phyloP scores from a whole-genome alignment of 2,329 filamentous ascomycete species.

The Alternaria conjuncta region DNA sequence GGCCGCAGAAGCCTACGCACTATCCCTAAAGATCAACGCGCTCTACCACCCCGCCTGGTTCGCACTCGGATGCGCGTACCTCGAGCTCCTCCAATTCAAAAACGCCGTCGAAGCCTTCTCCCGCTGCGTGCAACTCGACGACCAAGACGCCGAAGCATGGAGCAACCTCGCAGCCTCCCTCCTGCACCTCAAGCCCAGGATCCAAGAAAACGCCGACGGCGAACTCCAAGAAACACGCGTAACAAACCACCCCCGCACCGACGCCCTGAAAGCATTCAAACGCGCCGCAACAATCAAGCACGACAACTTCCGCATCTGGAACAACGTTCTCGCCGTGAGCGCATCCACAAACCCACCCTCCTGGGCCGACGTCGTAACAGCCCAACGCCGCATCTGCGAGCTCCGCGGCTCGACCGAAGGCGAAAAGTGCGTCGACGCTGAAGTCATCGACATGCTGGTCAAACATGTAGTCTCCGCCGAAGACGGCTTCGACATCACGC shows the following conservation, averaged over 20 bases:
- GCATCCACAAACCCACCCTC: conserved; percentile 77
- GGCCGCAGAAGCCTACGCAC: conserved; percentile 78
- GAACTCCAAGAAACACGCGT: conserved; percentile 47
- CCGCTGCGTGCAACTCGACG: conserved; percentile 82
- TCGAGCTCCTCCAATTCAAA: conserved; percentile 77
- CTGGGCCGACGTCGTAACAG: conserved; percentile 76
- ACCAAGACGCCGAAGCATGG: conserved; percentile 90
- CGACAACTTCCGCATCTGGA: conserved; percentile 93
- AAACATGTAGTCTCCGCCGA: conserved; percentile 66
- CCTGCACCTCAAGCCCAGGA: conserved; percentile 67
- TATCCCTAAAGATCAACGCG: conserved; percentile 79
- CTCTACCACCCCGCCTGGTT: conserved; percentile 88
- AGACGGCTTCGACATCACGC: conserved; percentile 49
- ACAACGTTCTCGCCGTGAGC: conserved; percentile 90
- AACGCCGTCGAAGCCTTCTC: conserved; percentile 85
- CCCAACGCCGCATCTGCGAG: conserved; percentile 75
- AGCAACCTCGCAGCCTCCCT: conserved; percentile 90
- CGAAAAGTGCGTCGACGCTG: conserved; percentile 78
- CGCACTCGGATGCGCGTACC: conserved; percentile 83
- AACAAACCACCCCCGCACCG: conserved; percentile 62
- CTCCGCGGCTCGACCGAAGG: conserved; percentile 70
- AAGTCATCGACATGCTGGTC: conserved; percentile 74
- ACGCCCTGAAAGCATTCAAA: conserved; percentile 85
- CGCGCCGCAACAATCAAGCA: conserved; percentile 82
- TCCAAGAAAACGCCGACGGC: conserved; percentile 42